A percentile compares a stretch with the other conserved stretches of the same genome.
Conservation (phyloP, 495 filamentous ascomycete species). For the Trichoderma erinaceum region DNA sequence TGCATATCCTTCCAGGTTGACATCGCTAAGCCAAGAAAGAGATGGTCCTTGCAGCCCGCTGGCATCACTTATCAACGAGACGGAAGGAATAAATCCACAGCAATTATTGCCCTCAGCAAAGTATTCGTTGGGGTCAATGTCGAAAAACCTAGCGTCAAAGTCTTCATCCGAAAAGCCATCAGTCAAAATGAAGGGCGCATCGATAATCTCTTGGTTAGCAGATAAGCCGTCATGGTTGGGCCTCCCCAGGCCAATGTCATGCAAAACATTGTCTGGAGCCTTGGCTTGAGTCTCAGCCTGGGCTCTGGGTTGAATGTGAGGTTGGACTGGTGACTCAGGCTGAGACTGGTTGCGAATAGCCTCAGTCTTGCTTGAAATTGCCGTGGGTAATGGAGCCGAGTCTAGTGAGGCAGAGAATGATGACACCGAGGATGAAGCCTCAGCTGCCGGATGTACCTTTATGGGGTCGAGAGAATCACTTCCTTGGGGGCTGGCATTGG, state of each 20-base stretch:
- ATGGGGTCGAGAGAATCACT: neutral
- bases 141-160: neutral
- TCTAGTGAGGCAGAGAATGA: neutral
- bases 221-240: neutral
- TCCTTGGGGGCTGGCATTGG: neutral
- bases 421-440: neutral
- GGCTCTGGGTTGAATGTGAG: neutral
- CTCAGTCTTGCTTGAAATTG: neutral
- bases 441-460: neutral
- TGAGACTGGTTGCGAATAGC: neutral
- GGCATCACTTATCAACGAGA: slow-evolving; percentile 1
- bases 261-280: neutral
- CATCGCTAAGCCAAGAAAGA: neutral
- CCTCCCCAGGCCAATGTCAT: neutral
- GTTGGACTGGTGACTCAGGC: neutral
- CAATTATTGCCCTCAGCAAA: slow-evolving; percentile 7
- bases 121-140: neutral
- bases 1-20: neutral
- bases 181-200: neutral
- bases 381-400: neutral
- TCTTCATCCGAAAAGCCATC: neutral
- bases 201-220: neutral
- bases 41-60: neutral
- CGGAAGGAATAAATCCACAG: neutral
- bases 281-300: neutral